A percentile compares a stretch with the other conserved stretches of the same genome.
These are phyloP conservation scores for Amanita pallidorosea DNA, from an alignment of 768 basidiomycete species.

Conservation along the genomic window DNA sequence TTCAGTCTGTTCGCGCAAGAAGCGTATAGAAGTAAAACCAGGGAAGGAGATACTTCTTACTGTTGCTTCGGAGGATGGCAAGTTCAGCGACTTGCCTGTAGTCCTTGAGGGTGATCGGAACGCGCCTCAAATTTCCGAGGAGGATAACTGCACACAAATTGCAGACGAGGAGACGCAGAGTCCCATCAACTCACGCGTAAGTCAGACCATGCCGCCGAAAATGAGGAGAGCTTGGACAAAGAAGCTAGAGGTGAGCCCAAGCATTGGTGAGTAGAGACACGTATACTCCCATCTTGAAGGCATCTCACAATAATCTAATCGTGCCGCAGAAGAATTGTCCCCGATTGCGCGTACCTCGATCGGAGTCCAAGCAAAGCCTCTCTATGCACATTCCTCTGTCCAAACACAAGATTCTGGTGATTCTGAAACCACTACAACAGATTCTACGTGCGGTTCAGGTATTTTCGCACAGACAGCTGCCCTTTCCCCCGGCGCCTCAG, in stretches of 20 bases:
- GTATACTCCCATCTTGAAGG: not conserved
- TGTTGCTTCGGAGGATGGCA: constrained; percentile 39
- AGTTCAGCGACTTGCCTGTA: constrained; percentile 45
- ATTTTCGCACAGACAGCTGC: not conserved
- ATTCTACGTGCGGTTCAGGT: constrained; percentile 4
- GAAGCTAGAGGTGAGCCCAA: constrained; percentile 28
- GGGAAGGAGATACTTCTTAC: constrained; percentile 63
- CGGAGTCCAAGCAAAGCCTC: constrained; percentile 33
- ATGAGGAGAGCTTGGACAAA: constrained; percentile 53
- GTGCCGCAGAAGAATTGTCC: not conserved
- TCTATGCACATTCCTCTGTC: constrained; percentile 23
- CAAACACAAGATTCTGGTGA: constrained; percentile 17
- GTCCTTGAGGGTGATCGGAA: constrained; percentile 44
- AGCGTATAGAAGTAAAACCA: constrained; percentile 59
- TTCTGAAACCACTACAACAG: constrained; percentile 15
- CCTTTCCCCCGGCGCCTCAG: constrained; percentile 3
- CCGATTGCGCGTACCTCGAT: constrained; percentile 22
- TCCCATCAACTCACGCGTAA: constrained; percentile 12
- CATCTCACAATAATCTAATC: not conserved
- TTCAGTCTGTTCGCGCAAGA: constrained; percentile 60
- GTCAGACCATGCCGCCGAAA: constrained; percentile 45
- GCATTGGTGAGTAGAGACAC: constrained; percentile 23
- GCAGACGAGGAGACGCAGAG: constrained; percentile 30
- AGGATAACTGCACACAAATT: constrained; percentile 29
- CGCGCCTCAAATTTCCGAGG: constrained; percentile 24